Base-by-base conservation (phyloP, 73 alveolate species). In the Urostyla sp. region DNA sequence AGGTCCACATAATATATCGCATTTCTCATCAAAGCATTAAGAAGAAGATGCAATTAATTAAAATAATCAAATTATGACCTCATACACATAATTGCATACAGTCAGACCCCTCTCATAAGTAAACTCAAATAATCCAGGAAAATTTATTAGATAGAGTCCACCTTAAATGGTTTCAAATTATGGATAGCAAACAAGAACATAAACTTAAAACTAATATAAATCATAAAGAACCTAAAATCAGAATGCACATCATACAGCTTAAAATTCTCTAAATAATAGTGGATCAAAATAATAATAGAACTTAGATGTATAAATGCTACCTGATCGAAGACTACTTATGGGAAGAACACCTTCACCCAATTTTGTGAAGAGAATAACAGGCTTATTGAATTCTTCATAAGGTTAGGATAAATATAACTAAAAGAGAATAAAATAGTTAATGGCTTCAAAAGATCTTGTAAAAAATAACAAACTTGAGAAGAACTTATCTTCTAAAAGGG, bases 341-440 rank as follows among this genome's bases (percentile, higher is more conserved):
- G 83, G 83, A 28, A 69, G 83, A 69, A 69, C 83, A 4, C 83
- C 83, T 6, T 48, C 72, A 15, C 83, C 83, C 18, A 69, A 69
- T 27, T 69, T 69, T 55, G 24, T 69, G 34, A 69, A 69, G 54
- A 23, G 60, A 45, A 69, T 69, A 4, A 52, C 83, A 46, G 83
- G 83, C 0, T 31, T 46, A 30, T 46, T 69, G 72, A 10, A 69
- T 2, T 48, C 27, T 49, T 60, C 79, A n/a, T n/a, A n/a, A n/a
- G n/a, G n/a, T n/a, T n/a, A n/a, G n/a, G n/a, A n/a, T n/a, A n/a
- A n/a, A n/a, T n/a, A n/a, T n/a, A n/a, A n/a, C n/a, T n/a, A n/a
- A n/a, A n/a, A n/a, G n/a, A n/a, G n/a, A n/a, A n/a, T n/a, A 43
- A 63, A 63, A 23, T 27, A 63, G 53, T 24, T 43, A 63, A 43